phyloP scores from a whole-genome alignment of 2,329 filamentous ascomycete species.

The Neofusicoccum laricinum region DNA sequence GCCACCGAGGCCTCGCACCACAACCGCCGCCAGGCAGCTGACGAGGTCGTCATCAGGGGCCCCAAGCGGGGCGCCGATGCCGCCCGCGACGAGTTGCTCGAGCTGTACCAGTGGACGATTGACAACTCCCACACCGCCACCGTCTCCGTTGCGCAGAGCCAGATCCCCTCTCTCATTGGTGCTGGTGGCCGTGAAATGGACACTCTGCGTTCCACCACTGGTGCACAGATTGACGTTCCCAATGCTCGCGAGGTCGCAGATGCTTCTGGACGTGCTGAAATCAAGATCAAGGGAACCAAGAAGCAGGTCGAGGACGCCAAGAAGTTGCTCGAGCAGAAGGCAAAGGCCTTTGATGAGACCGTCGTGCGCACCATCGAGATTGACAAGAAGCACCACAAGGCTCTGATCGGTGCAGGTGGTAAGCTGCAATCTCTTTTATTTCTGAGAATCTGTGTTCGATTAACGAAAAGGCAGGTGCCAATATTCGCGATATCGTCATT shows the following conservation, averaged over 20 bases:
- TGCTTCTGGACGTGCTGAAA: constrained; percentile 69
- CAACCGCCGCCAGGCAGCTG: constrained; percentile 69
- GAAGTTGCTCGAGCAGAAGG: constrained; percentile 84
- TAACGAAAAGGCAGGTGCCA: constrained; percentile 61
- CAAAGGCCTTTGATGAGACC: constrained; percentile 85
- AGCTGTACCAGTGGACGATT: constrained; percentile 81
- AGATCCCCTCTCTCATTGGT: constrained; percentile 91
- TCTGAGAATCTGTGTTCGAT: constrained; percentile 43
- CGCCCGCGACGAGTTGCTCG: constrained; percentile 86
- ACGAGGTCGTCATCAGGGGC: constrained; percentile 88
- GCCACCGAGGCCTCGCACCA: constrained; percentile 52
- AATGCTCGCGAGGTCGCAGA: constrained; percentile 69
- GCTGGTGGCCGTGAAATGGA: constrained; percentile 89
- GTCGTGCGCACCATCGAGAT: constrained; percentile 79
- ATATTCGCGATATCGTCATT: constrained; percentile 80
- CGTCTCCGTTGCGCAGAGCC: constrained; percentile 83
- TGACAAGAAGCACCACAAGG: constrained; percentile 91
- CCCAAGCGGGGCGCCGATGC: constrained; percentile 91
- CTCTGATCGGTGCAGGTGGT: constrained; percentile 86
- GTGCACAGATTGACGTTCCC: constrained; percentile 89
- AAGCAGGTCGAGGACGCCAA: constrained; percentile 86
- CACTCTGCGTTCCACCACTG: constrained; percentile 77
- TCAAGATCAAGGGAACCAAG: constrained; percentile 90
- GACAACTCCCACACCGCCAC: constrained; percentile 80
- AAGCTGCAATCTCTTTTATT: constrained; percentile 41